Percentiles rank a stretch among this genome's conserved stretches.
These are phyloP conservation scores for Acmispon strigosus DNA, from an alignment of 306 rosid species.

Conservation along the genomic window DNA sequence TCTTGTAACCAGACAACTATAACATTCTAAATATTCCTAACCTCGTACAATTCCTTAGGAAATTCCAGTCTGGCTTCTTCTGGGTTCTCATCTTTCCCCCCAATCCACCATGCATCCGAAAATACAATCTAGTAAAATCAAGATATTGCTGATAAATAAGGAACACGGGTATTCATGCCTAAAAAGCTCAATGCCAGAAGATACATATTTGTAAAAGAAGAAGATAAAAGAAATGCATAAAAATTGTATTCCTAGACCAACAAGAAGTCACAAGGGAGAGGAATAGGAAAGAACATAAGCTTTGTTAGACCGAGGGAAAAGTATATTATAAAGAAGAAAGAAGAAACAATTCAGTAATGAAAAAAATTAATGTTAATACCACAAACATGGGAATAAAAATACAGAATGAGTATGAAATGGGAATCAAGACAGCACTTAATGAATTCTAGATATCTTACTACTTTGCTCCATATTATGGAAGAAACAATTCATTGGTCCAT, in stretches of 20 bases:
- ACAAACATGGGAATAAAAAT: slow-evolving; percentile 1
- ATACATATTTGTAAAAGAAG: slow-evolving; percentile 6
- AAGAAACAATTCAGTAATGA: background rate
- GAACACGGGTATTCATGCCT: background rate
- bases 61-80: slow-evolving; percentile 71
- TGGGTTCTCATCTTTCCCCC: slow-evolving; percentile 73
- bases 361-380: background rate
- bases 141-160: slow-evolving; percentile 10
- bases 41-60: slow-evolving; percentile 64
- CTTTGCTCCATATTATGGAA: background rate
- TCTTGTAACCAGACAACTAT: background rate
- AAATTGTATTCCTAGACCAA: background rate
- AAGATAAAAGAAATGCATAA: background rate
- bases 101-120: slow-evolving; percentile 97
- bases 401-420: background rate
- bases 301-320: background rate
- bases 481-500: background rate
- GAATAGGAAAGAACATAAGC: background rate
- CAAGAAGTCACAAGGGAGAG: slow-evolving; percentile 4
- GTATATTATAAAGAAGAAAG: background rate
- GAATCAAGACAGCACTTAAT: background rate
- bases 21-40: slow-evolving; percentile 19
- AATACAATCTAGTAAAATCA: slow-evolving; percentile 60
- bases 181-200: slow-evolving; percentile 4
- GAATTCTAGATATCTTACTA: background rate